Evolutionary conservation across 768 basidiomycete species (phyloP), one percentile per base, ranked within the genome.

Genomic region (Tubosaeta brunneosetosa): DNA sequence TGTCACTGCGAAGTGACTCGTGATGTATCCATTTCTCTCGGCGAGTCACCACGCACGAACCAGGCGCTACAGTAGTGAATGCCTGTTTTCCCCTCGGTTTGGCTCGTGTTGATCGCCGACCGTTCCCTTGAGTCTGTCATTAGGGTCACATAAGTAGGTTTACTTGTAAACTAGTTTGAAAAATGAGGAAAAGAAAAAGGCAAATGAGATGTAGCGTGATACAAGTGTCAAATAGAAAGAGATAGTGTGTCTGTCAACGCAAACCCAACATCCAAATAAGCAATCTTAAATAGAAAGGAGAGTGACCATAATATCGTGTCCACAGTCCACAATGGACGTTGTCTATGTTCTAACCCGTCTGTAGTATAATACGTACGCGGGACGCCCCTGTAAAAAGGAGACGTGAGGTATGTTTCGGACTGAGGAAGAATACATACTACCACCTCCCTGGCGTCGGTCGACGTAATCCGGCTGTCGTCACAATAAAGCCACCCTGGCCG

Each of bases 401-500:
- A 58, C 53, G 22, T 26, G 33, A 43, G 40, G 16, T 27, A 36
- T 13, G 29, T n/a, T 29, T 10, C 13, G 40, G 6, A 38, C 12
- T 16, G 12, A n/a, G 29, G 22, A 14, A 43, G n/a, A 26, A 8
- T 6, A 76, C 88, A 59, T 63, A 94, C 91, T 47, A 92, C 87
- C 6, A 97, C 88, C 66, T 94, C 86, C 63, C 82, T 87, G 44
- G 84, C 74, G 48, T 91, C 84, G 27, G 82, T 84, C 41, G 77
- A 64, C 45, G 83, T 82, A 54, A 97, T 78, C 61, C 88, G 88
- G 62, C 93, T 94, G 67, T 98, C 95, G 62, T 97, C 94, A 66
- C 93, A 94, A 62, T 91, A 91, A 66, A 86, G 72, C 97, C 97
- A 99, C 34, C 88, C 85, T 32, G 88, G 86, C 49, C 85, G 78